These are phyloP conservation scores for Metarhizium robertsii DNA, from an alignment of 2,329 filamentous ascomycete species.

Conservation along the genomic window DNA sequence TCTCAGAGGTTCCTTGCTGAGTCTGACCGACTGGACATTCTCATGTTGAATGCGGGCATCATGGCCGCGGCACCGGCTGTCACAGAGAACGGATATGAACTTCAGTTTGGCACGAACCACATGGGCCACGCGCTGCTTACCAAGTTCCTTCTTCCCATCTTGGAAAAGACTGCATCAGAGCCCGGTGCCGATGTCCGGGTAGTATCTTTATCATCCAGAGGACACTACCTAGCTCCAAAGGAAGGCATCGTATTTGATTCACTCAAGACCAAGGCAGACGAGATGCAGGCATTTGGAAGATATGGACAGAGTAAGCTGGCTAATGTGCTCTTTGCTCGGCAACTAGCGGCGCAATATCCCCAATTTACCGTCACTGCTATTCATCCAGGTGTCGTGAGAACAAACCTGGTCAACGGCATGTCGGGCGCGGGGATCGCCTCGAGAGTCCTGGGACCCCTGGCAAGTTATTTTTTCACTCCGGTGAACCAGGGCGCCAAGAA, in stretches of 20 bases:
- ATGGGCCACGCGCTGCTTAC: slow-evolving; percentile 37
- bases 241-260: slow-evolving; percentile 20
- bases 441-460: slow-evolving; percentile 8
- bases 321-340: slow-evolving; percentile 18
- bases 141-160: slow-evolving; percentile 23
- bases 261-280: slow-evolving; percentile 14
- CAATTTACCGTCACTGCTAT: slow-evolving; percentile 15
- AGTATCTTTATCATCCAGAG: slow-evolving; percentile 18
- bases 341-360: slow-evolving; percentile 16
- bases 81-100: slow-evolving; percentile 37
- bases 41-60: slow-evolving; percentile 38
- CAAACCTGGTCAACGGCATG: slow-evolving; percentile 14
- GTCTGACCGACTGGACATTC: slow-evolving; percentile 29
- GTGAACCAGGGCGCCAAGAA: slow-evolving; percentile 26
- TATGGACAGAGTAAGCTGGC: slow-evolving; percentile 24
- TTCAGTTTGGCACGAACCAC: slow-evolving; percentile 40
- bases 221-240: slow-evolving; percentile 12
- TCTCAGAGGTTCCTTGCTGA: slow-evolving; percentile 25
- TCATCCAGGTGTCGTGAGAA: slow-evolving; percentile 19
- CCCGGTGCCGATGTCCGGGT: slow-evolving; percentile 18
- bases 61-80: slow-evolving; percentile 26
- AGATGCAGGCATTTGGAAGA: slow-evolving; percentile 12
- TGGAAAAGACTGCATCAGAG: slow-evolving; percentile 17
- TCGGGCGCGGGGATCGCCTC: slow-evolving; percentile 5
- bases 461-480: slow-evolving; percentile 11